These are phyloP conservation scores for Zopfochytrium polystomum DNA, from an alignment of 371 early-diverging fungal species.

Conservation along the genomic window DNA sequence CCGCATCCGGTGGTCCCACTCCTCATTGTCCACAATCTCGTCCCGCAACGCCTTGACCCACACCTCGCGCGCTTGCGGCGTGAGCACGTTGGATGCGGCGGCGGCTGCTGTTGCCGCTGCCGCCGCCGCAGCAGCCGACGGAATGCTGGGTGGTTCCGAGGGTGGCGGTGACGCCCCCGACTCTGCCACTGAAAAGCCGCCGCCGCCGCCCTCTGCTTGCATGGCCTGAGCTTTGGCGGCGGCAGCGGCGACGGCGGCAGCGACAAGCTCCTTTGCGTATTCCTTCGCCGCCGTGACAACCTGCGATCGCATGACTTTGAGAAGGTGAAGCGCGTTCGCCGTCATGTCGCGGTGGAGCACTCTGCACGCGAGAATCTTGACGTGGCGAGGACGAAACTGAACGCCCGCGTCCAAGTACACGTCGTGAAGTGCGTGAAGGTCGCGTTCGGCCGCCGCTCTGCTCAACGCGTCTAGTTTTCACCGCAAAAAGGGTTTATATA, in stretches of 20 bases:
- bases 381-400: slow-evolving; percentile 42
- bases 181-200: too few species aligned
- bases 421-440: slow-evolving; percentile 42
- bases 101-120: not conserved
- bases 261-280: not conserved
- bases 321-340: slow-evolving; percentile 40
- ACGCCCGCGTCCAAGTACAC: slow-evolving; percentile 39
- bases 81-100: too few species aligned
- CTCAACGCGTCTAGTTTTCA: slow-evolving; percentile 37
- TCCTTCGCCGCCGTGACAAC: slow-evolving; percentile 15
- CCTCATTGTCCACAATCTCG: slow-evolving; percentile 37
- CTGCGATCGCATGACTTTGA: slow-evolving; percentile 33
- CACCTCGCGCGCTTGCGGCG: slow-evolving; percentile 10
- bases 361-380: slow-evolving; percentile 47
- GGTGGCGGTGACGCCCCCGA: not conserved
- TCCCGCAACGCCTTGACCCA: slow-evolving; percentile 29
- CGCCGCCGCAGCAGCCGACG: too few species aligned
- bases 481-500: not conserved
- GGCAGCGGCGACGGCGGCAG: too few species aligned
- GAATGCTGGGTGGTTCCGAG: slow-evolving; percentile 1
- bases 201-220: too few species aligned
- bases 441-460: slow-evolving; percentile 45
- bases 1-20: slow-evolving; percentile 43
- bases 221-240: too few species aligned
- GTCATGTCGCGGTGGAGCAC: slow-evolving; percentile 51